Evolutionary conservation across 2,329 filamentous ascomycete species (phyloP).

Genomic region (Camptophora hylomeconis): DNA sequence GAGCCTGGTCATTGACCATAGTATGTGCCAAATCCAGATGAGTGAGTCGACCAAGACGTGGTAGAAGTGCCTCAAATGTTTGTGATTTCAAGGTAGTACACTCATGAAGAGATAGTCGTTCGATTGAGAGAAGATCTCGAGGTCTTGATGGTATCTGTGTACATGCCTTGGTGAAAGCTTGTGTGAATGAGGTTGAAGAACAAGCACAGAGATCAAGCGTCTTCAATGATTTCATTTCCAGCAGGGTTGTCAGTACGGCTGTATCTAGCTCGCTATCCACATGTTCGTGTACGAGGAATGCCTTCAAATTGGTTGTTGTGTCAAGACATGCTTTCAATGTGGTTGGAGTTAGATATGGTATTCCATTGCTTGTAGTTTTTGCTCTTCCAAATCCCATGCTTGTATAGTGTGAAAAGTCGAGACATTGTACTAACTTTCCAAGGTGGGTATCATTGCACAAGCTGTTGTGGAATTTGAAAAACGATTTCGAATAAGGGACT

Average conservation of each 20-base stretch:
- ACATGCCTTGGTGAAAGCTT: slow-evolving; percentile 47
- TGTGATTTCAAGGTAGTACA: slow-evolving; percentile 56
- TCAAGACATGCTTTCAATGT: slow-evolving; percentile 60
- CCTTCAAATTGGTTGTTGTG: slow-evolving; percentile 59
- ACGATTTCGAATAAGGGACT: slow-evolving; percentile 70
- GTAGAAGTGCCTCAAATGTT: slow-evolving; percentile 57
- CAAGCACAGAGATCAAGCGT: slow-evolving; percentile 69
- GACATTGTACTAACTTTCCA: slow-evolving; percentile 61
- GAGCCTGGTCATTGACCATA: slow-evolving; percentile 57
- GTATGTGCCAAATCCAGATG: slow-evolving; percentile 73
- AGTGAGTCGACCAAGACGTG: slow-evolving; percentile 56
- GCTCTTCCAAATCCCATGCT: slow-evolving; percentile 64
- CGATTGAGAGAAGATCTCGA: too few relatives aligned
- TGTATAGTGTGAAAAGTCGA: slow-evolving; percentile 80
- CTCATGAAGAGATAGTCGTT: slow-evolving; percentile 62
- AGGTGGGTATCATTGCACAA: slow-evolving; percentile 53
- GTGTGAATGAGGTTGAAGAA: slow-evolving; percentile 54
- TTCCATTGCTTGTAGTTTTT: slow-evolving; percentile 59
- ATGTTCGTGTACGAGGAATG: slow-evolving; percentile 71
- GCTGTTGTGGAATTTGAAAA: slow-evolving; percentile 65
- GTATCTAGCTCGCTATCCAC: slow-evolving; percentile 61
- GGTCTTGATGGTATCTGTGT: slow-evolving; percentile 28
- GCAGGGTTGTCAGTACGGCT: slow-evolving; percentile 57
- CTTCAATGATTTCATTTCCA: slow-evolving; percentile 50
- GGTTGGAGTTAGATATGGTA: slow-evolving; percentile 61